Percentiles rank a stretch among this genome's conserved stretches.
These are phyloP conservation scores for Cadophora sp. DNA, from an alignment of 2,329 filamentous ascomycete genomes.

Conservation along the genomic window DNA sequence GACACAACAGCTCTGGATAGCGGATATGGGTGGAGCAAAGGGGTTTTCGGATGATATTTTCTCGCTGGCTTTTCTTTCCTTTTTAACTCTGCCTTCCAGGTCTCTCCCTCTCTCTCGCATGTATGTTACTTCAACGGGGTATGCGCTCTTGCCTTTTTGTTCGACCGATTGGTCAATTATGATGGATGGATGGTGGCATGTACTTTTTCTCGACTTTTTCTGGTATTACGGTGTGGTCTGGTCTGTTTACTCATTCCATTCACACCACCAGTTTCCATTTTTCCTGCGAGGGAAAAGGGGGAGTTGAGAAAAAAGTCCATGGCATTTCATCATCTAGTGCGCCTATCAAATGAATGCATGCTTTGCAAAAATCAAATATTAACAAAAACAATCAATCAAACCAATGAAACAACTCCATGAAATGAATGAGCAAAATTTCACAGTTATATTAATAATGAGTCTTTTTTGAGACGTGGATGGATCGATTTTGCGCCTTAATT, in stretches of 20 bases:
- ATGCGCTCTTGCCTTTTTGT: slow-evolving; percentile 13
- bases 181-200: slow-evolving; percentile 16
- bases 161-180: slow-evolving; percentile 6
- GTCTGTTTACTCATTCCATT: not conserved
- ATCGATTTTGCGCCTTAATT: too few species aligned
- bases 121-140: slow-evolving; percentile 20
- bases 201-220: not conserved
- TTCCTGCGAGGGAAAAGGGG: not conserved
- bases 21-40: slow-evolving; percentile 36
- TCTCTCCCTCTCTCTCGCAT: slow-evolving; percentile 27
- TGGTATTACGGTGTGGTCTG: not conserved
- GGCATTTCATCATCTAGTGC: not conserved
- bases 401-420: not conserved
- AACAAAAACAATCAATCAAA: not conserved
- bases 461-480: too few species aligned
- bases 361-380: not conserved
- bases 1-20: slow-evolving; percentile 42
- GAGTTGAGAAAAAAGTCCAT: not conserved
- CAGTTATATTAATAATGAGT: too few species aligned
- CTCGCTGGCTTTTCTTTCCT: slow-evolving; percentile 26
- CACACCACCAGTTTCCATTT: not conserved
- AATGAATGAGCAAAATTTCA: too few species aligned
- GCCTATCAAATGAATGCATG: not conserved
- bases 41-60: slow-evolving; percentile 33
- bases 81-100: slow-evolving; percentile 22